These are phyloP conservation scores for Yamadazyma dendronema DNA, from an alignment of 1,139 yeast species.

Conservation along the genomic window DNA sequence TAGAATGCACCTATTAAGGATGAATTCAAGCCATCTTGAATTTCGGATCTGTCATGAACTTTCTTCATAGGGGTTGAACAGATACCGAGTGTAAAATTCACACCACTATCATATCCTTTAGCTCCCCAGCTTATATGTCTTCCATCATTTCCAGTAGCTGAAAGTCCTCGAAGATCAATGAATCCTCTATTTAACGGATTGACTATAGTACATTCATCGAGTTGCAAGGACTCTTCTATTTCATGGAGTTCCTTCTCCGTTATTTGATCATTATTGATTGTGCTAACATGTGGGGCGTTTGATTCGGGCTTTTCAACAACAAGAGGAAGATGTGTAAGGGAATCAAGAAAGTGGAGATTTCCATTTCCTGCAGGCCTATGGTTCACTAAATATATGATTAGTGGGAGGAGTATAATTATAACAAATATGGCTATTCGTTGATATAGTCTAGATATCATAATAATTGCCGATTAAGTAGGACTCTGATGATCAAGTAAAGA, in stretches of 20 bases:
- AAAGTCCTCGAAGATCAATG: slow-evolving; percentile 53
- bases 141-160: slow-evolving; percentile 43
- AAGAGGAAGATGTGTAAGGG: slow-evolving; percentile 12
- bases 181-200: slow-evolving; percentile 54
- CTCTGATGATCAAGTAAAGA: not conserved
- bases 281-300: not conserved
- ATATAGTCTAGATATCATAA: slow-evolving; percentile 16
- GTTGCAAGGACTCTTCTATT: slow-evolving; percentile 6
- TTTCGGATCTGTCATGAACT: slow-evolving; percentile 27
- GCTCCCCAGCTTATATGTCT: slow-evolving; percentile 60
- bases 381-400: slow-evolving; percentile 16
- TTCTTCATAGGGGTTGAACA: slow-evolving; percentile 65
- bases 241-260: not conserved
- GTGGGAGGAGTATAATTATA: slow-evolving; percentile 15
- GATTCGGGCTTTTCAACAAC: not conserved
- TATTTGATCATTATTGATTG: not conserved
- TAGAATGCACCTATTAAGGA: slow-evolving; percentile 68
- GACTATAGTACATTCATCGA: slow-evolving; percentile 53
- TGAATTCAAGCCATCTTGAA: slow-evolving; percentile 43
- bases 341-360: slow-evolving; percentile 12
- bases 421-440: slow-evolving; percentile 19
- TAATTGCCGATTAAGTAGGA: too few relatives aligned
- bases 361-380: slow-evolving; percentile 5
- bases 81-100: slow-evolving; percentile 76
- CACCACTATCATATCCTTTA: slow-evolving; percentile 67